Conservation (phyloP, 2,329 filamentous ascomycete species). For the Hortaea werneckii region DNA sequence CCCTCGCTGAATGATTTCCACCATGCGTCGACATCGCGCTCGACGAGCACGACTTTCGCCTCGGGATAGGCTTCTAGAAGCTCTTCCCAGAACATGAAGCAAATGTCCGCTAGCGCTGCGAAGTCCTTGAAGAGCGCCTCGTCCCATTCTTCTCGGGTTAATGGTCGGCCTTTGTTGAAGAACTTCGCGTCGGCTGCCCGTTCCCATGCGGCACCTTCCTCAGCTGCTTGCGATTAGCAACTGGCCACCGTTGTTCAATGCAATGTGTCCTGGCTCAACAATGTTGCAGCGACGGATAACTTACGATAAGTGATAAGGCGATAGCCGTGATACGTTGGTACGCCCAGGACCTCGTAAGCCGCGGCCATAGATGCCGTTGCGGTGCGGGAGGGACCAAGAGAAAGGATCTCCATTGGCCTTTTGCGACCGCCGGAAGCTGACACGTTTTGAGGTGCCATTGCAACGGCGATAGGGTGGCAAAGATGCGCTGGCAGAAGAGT, state of each 20-base stretch:
- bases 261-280: too few species aligned
- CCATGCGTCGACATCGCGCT: conserved; percentile 18
- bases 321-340: conserved; percentile 12
- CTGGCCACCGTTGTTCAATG: too few species aligned
- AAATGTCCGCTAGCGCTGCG: conserved; percentile 23
- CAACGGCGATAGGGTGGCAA: too few species aligned
- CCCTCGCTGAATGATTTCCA: conserved; percentile 6
- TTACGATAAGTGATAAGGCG: neutral
- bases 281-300: neutral
- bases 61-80: conserved; percentile 17
- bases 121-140: conserved; percentile 16
- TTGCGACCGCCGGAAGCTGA: neutral
- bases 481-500: too few species aligned
- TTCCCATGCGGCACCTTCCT: neutral
- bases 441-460: too few species aligned
- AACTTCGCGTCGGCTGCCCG: neutral
- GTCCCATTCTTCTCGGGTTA: conserved; percentile 13
- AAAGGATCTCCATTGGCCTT: conserved; percentile 1
- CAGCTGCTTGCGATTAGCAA: neutral
- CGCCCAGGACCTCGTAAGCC: conserved; percentile 1
- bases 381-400: conserved; percentile 1
- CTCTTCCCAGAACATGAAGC: conserved; percentile 8
- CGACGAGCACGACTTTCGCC: conserved; percentile 11
- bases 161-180: neutral
- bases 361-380: conserved; percentile 1